A percentile compares a stretch with the other conserved stretches of the same genome.
These are phyloP conservation scores for Nicotiana noctiflora DNA, from an alignment of 257 asterid genomes.

Conservation along the genomic window DNA sequence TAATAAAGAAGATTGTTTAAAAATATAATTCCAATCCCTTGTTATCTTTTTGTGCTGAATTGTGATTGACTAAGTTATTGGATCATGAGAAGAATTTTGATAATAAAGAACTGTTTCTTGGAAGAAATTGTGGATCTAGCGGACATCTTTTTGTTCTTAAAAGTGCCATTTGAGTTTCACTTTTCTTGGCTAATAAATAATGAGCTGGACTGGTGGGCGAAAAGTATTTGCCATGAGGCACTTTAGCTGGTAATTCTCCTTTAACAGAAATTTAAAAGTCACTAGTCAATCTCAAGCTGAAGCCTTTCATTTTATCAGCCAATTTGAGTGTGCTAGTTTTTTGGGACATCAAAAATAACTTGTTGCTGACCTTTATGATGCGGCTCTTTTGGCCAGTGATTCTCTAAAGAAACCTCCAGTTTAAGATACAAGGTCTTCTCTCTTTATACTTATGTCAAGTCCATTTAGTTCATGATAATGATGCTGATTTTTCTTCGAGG, in stretches of 20 bases:
- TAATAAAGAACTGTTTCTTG: neutral
- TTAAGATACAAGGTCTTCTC: neutral
- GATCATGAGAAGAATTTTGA: neutral
- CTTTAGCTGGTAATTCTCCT: constrained; percentile 76
- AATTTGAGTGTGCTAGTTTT: neutral
- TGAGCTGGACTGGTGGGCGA: constrained; percentile 76
- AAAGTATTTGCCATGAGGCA: constrained; percentile 80
- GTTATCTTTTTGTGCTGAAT: neutral
- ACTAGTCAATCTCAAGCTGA: neutral
- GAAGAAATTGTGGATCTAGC: neutral
- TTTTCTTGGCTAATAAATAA: neutral
- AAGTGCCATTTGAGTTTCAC: constrained; percentile 8
- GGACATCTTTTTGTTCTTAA: neutral
- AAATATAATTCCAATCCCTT: neutral
- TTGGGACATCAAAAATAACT: neutral
- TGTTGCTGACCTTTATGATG: neutral
- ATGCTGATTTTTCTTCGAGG: neutral
- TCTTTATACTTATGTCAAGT: neutral
- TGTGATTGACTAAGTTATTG: neutral
- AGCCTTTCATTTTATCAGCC: neutral
- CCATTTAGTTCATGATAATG: neutral
- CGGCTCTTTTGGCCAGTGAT: neutral
- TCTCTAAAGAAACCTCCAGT: neutral
- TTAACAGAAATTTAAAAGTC: constrained; percentile 41
- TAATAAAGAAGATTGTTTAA: neutral